Base-by-base conservation (phyloP, 148 eudicot genomes). In the Silene latifolia region DNA sequence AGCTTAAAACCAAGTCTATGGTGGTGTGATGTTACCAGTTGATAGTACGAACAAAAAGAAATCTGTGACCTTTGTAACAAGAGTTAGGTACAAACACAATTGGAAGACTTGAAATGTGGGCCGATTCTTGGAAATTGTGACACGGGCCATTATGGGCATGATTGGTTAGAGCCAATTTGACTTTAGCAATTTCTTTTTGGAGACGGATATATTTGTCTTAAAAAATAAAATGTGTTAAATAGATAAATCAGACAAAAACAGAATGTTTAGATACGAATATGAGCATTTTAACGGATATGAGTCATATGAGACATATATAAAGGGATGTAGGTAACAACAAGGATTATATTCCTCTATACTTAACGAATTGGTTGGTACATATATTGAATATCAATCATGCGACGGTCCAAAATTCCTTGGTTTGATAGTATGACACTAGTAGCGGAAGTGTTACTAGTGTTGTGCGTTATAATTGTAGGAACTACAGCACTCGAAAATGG, bases 71-170 rank as follows among this genome's bases (percentile, higher is more conserved):
- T 27, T 27, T 27, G 29, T 27, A 27, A 27, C 29, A 27, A 27
- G 17, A 51, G 8, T 10, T 3, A 48, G 54, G 17, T 48, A 51
- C 18, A 13, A 51, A 7, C 17, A 51, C 56, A 51, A 51, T 0
- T 51, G 14, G 14, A 15, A 51, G 18, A 47, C 73, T 79, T 68
- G 81, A 66, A 73, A 67, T 59, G 27, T 44, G 72, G 11, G 72
- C 73, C 77, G n/a, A 25, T 72, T 66, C 58, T 78, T 73, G 81
- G 56, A 57, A n/a, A 66, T 68, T 69, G 44, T 59, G 67, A 72
- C 5, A 59, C 23, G 35, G 61, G 25, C 60, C 73, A 23, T 12
- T 23, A 24, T 48, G 72, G 59, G 35, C 18, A 4, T n/a, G 11
- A 60, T n/a, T 21, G 21, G 7, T 59, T 18, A 8, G 44, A 0